These are phyloP conservation scores for Prillingera fragicola DNA, from an alignment of 1,284 basidiomycete genomes.

Conservation along the genomic window DNA sequence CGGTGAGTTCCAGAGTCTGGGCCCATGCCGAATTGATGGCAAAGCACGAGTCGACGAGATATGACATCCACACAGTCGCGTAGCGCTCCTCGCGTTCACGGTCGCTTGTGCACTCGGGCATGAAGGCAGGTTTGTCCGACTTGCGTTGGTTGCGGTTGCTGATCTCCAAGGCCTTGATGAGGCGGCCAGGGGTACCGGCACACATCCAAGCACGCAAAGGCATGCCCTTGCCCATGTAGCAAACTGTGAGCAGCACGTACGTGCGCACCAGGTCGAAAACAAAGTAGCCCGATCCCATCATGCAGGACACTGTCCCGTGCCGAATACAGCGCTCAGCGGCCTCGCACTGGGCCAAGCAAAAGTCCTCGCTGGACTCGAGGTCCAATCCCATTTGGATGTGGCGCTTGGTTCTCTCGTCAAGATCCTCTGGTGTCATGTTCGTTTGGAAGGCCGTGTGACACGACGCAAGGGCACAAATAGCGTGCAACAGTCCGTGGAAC, in stretches of 20 bases:
- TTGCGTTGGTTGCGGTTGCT: constrained; percentile 24
- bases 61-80: constrained; percentile 37
- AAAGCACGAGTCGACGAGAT: constrained; percentile 31
- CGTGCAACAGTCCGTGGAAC: constrained; percentile 48
- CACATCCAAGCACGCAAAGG: constrained; percentile 35
- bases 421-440: constrained; percentile 24
- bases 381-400: constrained; percentile 24
- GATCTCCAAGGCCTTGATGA: constrained; percentile 36
- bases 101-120: constrained; percentile 18
- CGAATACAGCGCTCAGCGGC: constrained; percentile 28
- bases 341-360: constrained; percentile 36
- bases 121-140: constrained; percentile 27
- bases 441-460: constrained; percentile 44
- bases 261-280: constrained; percentile 37
- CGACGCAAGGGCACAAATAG: constrained; percentile 48
- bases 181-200: constrained; percentile 23
- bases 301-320: constrained; percentile 20
- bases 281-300: constrained; percentile 28
- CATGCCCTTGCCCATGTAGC: constrained; percentile 34
- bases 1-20: constrained; percentile 22
- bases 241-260: constrained; percentile 29
- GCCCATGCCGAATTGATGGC: constrained; percentile 30
- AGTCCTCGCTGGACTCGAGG: constrained; percentile 36
- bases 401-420: constrained; percentile 22
- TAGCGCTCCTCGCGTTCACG: constrained; percentile 36